These are phyloP conservation scores for Iberis pinnata DNA, from an alignment of 345 rosid species.

Conservation along the genomic window DNA sequence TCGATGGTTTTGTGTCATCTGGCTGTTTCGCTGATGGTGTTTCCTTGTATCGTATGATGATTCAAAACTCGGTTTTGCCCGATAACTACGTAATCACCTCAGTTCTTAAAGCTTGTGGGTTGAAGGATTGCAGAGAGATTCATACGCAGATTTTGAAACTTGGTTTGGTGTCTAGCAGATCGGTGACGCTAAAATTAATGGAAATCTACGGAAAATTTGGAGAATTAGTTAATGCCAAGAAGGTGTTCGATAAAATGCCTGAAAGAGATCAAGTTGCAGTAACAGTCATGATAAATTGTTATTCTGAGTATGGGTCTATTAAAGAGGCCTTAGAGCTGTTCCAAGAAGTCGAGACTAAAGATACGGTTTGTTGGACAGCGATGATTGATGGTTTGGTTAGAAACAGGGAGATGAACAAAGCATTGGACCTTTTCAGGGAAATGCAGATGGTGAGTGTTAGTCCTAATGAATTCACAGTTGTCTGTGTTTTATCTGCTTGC, in stretches of 20 bases:
- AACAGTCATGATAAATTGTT: slow-evolving; percentile 40
- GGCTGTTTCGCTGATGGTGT: slow-evolving; percentile 39
- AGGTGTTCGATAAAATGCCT: slow-evolving; percentile 53
- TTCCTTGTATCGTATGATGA: slow-evolving; percentile 38
- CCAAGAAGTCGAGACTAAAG: slow-evolving; percentile 36
- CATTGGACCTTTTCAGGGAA: slow-evolving; percentile 45
- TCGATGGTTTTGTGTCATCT: slow-evolving; percentile 43
- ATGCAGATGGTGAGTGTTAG: slow-evolving; percentile 46
- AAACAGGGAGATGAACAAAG: slow-evolving; percentile 52
- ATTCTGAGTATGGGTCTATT: slow-evolving; percentile 37
- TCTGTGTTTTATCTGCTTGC: slow-evolving; percentile 56
- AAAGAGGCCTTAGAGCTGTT: slow-evolving; percentile 39
- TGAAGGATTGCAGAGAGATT: slow-evolving; percentile 37
- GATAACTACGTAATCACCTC: slow-evolving; percentile 48
- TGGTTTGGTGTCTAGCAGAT: slow-evolving; percentile 42
- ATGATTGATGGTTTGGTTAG: slow-evolving; percentile 59
- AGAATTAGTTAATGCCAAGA: slow-evolving; percentile 33
- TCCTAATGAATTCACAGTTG: slow-evolving; percentile 52
- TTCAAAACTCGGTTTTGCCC: slow-evolving; percentile 32
- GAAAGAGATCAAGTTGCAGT: slow-evolving; percentile 48
- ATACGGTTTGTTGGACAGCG: slow-evolving; percentile 64
- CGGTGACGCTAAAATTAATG: slow-evolving; percentile 37
- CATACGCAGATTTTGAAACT: slow-evolving; percentile 55
- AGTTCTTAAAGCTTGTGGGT: slow-evolving; percentile 43
- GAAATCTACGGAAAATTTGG: slow-evolving; percentile 44